A percentile compares a stretch with the other conserved stretches of the same genome.
Conservation (phyloP, 139 green algal species). For the Astrephomene gubernaculifera region DNA sequence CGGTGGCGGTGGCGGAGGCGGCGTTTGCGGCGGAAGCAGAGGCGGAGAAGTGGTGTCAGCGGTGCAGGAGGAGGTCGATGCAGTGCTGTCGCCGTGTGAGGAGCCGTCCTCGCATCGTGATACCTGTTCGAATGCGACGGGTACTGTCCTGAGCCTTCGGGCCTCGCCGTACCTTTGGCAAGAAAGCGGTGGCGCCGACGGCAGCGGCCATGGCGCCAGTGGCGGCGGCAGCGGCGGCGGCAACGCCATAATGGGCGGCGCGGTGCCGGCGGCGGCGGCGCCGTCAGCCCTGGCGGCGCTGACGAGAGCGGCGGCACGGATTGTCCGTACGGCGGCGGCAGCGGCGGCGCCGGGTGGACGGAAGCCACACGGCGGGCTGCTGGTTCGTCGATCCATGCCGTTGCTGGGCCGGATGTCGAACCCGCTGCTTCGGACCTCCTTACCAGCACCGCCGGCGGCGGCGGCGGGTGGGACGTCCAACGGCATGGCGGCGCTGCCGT, state of each 20-base stretch:
- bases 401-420: too few relatives aligned
- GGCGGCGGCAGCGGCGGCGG: background rate
- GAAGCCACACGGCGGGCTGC: too few relatives aligned
- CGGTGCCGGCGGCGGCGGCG: background rate
- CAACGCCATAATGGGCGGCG: background rate
- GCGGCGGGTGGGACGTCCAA: background rate
- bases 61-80: too few relatives aligned
- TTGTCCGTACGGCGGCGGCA: background rate
- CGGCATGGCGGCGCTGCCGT: too few relatives aligned
- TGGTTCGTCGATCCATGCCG: too few relatives aligned
- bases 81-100: too few relatives aligned
- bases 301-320: background rate
- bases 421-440: background rate
- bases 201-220: background rate
- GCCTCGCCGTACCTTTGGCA: too few relatives aligned
- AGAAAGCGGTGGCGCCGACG: background rate
- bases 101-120: too few relatives aligned
- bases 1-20: background rate
- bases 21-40: background rate
- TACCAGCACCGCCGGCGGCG: background rate
- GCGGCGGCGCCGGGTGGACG: background rate
- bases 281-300: background rate
- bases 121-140: too few relatives aligned
- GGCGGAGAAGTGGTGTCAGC: too few relatives aligned
- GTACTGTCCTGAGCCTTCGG: too few relatives aligned